Evolutionary conservation across 768 basidiomycete genomes (phyloP), one percentile per base, ranked within the genome.

Genomic region (Boletus bicolor): DNA sequence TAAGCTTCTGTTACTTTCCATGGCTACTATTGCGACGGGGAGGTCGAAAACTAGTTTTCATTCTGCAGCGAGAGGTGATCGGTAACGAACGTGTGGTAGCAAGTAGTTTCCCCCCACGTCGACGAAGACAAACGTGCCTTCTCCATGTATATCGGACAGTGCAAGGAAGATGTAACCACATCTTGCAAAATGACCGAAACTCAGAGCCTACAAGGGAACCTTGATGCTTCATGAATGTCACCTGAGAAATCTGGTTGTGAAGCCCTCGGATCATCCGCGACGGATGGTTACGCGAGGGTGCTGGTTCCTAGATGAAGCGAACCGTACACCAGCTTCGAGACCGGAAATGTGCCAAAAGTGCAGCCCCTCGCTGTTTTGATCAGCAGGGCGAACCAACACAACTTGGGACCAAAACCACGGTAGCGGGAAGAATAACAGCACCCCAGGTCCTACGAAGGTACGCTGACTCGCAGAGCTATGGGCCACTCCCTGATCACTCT

Each of bases 211-310:
- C n/a, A 26, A 46, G 35, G n/a, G 43, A 53, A 53, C 37, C 14
- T 41, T 39, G 56, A 49, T 61, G 28, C 34, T 44, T 37, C 21
- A 8, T 49, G 30, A 44, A 32, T 15, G 5, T 44, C n/a, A 34
- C 41, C 49, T 53, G 37, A 53, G 52, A 64, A 34, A 55, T 54
- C 42, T 46, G 49, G 48, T 4, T 26, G 36, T 52, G 54, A 51
- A 56, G 30, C 54, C 56, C 66, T 66, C 60, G 66, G 60, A 66
- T 65, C 66, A 57, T 14, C 45, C 15, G 36, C 51, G 21, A 32
- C 15, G 39, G 32, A 24, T 44, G 49, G 30, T 42, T 32, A 26
- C 44, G 44, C 49, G 34, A 28, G 28, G 28, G 6, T 44, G 44
- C 37, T 28, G 26, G 39, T 63, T 64, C 48, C 64, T 48, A 11